These are phyloP conservation scores for Aureobasidium namibiae DNA, from an alignment of 2,329 filamentous ascomycete genomes.

Conservation along the genomic window DNA sequence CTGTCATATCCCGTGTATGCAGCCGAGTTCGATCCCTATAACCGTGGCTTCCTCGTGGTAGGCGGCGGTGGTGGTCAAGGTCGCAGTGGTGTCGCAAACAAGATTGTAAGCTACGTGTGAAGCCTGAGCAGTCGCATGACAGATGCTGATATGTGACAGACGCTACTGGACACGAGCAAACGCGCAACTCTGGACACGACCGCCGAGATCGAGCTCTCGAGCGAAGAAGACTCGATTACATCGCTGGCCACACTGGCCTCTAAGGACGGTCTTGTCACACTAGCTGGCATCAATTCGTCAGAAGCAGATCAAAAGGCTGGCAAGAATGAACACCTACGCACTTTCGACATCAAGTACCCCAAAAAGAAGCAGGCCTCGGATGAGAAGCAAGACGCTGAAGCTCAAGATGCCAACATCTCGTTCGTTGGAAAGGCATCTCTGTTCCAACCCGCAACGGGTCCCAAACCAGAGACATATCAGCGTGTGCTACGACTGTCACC, in stretches of 20 bases:
- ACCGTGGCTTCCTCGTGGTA: constrained; percentile 68
- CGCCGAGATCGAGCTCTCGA: constrained; percentile 68
- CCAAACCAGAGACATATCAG: constrained; percentile 52
- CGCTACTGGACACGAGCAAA: constrained; percentile 63
- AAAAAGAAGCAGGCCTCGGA: constrained; percentile 35
- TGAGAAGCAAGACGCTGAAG: constrained; percentile 27
- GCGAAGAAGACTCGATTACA: constrained; percentile 82
- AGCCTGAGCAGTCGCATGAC: not conserved
- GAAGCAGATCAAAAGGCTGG: constrained; percentile 62
- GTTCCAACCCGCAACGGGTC: constrained; percentile 36
- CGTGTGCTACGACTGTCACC: constrained; percentile 50
- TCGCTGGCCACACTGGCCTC: constrained; percentile 63
- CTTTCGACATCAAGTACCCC: constrained; percentile 57
- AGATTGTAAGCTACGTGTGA: constrained; percentile 54
- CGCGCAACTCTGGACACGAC: constrained; percentile 54
- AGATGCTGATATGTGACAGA: constrained; percentile 36
- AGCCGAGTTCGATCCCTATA: constrained; percentile 77
- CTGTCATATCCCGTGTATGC: constrained; percentile 79
- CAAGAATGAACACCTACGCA: constrained; percentile 76
- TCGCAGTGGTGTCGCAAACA: constrained; percentile 74
- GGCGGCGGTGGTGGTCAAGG: constrained; percentile 82
- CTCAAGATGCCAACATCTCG: constrained; percentile 31
- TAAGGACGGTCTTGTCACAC: constrained; percentile 45
- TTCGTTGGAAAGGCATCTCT: constrained; percentile 44
- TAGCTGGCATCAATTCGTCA: constrained; percentile 80